A percentile compares a stretch with the other conserved stretches of the same genome.
These are phyloP conservation scores for Penicillium riverlandense DNA, from an alignment of 495 filamentous ascomycete species.

Conservation along the genomic window DNA sequence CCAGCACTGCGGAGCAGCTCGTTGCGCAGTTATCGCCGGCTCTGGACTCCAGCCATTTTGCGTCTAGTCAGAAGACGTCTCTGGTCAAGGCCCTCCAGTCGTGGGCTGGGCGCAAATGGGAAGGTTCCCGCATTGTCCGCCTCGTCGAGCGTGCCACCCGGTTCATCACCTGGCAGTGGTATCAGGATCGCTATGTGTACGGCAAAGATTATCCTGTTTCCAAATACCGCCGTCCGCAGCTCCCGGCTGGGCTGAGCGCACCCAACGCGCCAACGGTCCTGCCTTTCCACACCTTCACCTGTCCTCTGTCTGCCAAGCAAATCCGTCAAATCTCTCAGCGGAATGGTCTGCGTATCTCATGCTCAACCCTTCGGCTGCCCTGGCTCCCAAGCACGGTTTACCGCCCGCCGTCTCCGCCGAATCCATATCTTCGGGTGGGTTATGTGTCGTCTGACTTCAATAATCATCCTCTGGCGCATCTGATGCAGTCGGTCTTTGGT, in stretches of 20 bases:
- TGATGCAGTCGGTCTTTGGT: slow-evolving; percentile 99
- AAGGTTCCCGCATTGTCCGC: slow-evolving; percentile 80
- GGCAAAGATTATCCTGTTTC: slow-evolving; percentile 47
- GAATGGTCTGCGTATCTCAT: slow-evolving; percentile 89
- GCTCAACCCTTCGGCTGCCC: slow-evolving; percentile 71
- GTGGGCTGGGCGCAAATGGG: slow-evolving; percentile 76
- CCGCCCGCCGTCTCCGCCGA: slow-evolving; percentile 73
- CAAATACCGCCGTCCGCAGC: slow-evolving; percentile 65
- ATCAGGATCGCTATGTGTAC: slow-evolving; percentile 71
- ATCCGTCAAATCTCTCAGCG: slow-evolving; percentile 93
- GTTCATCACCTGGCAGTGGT: slow-evolving; percentile 76
- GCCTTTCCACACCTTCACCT: slow-evolving; percentile 99
- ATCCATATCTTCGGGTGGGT: slow-evolving; percentile 78
- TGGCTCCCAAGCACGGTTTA: slow-evolving; percentile 84
- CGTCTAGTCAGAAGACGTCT: slow-evolving; percentile 18
- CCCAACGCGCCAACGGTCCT: slow-evolving; percentile 91
- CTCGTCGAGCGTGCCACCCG: slow-evolving; percentile 80
- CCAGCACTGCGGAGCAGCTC: slow-evolving; percentile 42
- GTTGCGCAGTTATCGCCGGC: slow-evolving; percentile 37
- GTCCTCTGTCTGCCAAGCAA: slow-evolving; percentile 85
- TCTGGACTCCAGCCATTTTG: slow-evolving; percentile 22
- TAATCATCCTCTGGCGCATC: slow-evolving; percentile 91
- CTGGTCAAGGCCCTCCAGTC: slow-evolving; percentile 45
- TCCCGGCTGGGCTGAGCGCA: slow-evolving; percentile 68
- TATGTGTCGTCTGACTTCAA: slow-evolving; percentile 99